Evolutionary conservation across 2,329 filamentous ascomycete genomes (phyloP).

Genomic region (Pestalotiopsis sp.): DNA sequence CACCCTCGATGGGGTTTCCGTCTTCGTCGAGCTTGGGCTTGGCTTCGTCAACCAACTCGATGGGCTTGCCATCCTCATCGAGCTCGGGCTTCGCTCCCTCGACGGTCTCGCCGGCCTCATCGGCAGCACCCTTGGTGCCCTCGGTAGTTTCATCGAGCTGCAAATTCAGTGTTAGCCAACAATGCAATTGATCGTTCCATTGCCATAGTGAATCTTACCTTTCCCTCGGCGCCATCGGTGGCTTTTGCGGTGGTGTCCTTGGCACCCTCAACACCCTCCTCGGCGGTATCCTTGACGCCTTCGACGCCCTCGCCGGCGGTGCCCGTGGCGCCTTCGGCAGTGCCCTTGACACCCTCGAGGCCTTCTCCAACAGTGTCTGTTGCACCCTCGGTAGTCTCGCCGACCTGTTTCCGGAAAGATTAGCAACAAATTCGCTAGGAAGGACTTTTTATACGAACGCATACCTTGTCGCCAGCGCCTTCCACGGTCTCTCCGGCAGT

Average conservation of each 20-base stretch:
- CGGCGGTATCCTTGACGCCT: background rate
- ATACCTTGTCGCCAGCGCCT: slow-evolving; percentile 20
- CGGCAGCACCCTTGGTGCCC: slow-evolving; percentile 20
- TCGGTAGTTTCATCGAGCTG: slow-evolving; percentile 14
- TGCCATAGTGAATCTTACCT: slow-evolving; percentile 19
- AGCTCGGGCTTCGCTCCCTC: background rate
- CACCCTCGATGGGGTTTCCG: background rate
- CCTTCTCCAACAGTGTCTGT: slow-evolving; percentile 19
- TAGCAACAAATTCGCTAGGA: too few species aligned
- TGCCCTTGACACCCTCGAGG: slow-evolving; percentile 22
- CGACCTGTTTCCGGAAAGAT: slow-evolving; percentile 4
- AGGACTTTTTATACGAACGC: slow-evolving; percentile 16
- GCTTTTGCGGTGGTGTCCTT: background rate
- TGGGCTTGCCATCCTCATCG: background rate
- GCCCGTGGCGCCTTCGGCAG: slow-evolving; percentile 19
- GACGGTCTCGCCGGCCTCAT: slow-evolving; percentile 12
- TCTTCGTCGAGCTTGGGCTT: too few species aligned
- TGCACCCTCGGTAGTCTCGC: slow-evolving; percentile 12
- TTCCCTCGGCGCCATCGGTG: background rate
- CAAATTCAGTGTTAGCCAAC: background rate
- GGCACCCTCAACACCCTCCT: background rate
- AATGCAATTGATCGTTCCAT: too few species aligned
- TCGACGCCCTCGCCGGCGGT: background rate
- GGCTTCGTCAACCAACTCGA: background rate
- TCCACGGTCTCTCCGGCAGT: slow-evolving; percentile 22